phyloP scores from a whole-genome alignment of 768 basidiomycete species.

The Coprinopsis sp. region DNA sequence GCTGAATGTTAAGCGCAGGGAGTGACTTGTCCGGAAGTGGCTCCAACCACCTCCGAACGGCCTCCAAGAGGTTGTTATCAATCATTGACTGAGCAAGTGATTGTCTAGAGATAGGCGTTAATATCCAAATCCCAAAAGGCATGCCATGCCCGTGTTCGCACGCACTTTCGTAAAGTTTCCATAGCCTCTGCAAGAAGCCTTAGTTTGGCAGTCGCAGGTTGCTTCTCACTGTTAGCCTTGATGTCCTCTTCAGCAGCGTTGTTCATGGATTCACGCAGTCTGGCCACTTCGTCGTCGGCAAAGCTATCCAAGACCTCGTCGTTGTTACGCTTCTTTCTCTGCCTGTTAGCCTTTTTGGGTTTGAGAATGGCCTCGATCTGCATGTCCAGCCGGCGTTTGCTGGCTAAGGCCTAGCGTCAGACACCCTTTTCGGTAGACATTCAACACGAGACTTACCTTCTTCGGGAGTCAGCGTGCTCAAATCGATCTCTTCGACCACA shows the following conservation, averaged over 20 bases:
- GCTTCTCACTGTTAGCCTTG: slow-evolving; percentile 69
- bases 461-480: slow-evolving; percentile 68
- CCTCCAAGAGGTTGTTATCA: slow-evolving; percentile 91
- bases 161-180: slow-evolving; percentile 86
- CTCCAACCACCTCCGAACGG: slow-evolving; percentile 87
- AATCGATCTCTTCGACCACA: slow-evolving; percentile 57
- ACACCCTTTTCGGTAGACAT: slow-evolving; percentile 4
- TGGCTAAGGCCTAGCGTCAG: slow-evolving; percentile 43
- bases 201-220: slow-evolving; percentile 83
- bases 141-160: neutral
- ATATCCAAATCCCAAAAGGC: slow-evolving; percentile 5
- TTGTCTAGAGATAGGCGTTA: slow-evolving; percentile 44
- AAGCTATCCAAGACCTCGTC: slow-evolving; percentile 82
- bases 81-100: slow-evolving; percentile 88
- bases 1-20: slow-evolving; percentile 94
- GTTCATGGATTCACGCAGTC: slow-evolving; percentile 87
- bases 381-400: slow-evolving; percentile 73
- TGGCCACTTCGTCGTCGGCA: slow-evolving; percentile 86
- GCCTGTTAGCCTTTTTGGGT: slow-evolving; percentile 63
- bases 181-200: slow-evolving; percentile 84
- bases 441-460: slow-evolving; percentile 49
- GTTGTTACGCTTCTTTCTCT: slow-evolving; percentile 69
- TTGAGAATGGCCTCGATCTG: slow-evolving; percentile 85
- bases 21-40: slow-evolving; percentile 90
- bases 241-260: slow-evolving; percentile 82